Evolutionary conservation across 345 rosid species (phyloP), one percentile per base, ranked within the genome.

Genomic region (Odontarrhena argentea): DNA sequence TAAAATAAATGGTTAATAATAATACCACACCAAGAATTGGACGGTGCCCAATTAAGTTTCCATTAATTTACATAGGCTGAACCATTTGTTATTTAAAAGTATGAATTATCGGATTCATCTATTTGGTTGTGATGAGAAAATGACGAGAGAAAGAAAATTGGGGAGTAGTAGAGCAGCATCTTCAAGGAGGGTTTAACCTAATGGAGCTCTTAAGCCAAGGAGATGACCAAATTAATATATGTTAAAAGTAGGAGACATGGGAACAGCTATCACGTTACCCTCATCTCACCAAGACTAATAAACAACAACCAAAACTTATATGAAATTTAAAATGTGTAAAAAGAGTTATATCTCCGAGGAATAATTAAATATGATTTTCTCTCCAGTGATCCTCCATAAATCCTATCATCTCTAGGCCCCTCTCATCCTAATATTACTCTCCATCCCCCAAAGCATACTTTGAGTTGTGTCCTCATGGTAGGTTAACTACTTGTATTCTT

Each of bases 231-330:
- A 74, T 69, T 34, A 60, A 63, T 48, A 63, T 64, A 77, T 75
- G 77, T 78, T 77, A 75, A 79, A 79, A 76, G 73, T 82, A 86
- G 86, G 87, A 84, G 96, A 87, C 96, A 86, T 79, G 75, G 87
- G 79, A 87, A 86, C 98, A 84, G 77, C 80, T 50, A 86, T 88
- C 97, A 87, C 94, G 96, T 92, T 92, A 93, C 73, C 56, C 66
- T 22, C 65, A 57, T 51, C 60, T 53, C 71, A 69, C 61, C 10
- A 57, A 67, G 53, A 60, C 55, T 25, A 60, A 32, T 58, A 60
- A 41, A 69, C 62, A 61, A 74, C 53, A 74, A 41, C 55, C 63
- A 43, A 61, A 61, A 28, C 49, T 66, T 67, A 8, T 35, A 38
- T 43, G 70, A 32, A 36, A 65, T 59, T 51, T 43, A 45, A 61